Conservation (phyloP, 202 grass and related monocot genomes). For the Schoenoplectus tabernaemontani region DNA sequence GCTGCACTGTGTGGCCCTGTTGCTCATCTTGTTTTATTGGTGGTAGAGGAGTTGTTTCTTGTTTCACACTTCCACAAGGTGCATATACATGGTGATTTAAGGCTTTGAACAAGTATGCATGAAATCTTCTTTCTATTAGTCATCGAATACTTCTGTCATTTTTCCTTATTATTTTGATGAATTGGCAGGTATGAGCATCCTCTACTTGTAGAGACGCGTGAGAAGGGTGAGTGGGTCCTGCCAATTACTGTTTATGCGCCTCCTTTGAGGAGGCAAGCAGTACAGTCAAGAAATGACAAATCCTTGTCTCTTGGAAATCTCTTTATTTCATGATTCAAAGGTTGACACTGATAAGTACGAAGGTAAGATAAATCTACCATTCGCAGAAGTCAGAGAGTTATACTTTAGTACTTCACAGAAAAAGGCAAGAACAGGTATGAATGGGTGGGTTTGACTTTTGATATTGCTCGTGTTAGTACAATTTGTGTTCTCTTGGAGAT, state of each 20-base stretch:
- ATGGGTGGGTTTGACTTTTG: background rate
- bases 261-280: conserved; percentile 51
- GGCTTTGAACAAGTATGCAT: background rate
- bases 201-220: conserved; percentile 77
- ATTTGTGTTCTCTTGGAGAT: too few species aligned
- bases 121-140: background rate
- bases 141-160: background rate
- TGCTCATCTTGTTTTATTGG: background rate
- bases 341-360: background rate
- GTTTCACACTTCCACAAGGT: background rate
- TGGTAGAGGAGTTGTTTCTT: background rate
- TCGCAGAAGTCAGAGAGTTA: background rate
- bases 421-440: background rate
- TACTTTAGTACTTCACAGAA: background rate
- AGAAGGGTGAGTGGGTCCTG: conserved; percentile 92
- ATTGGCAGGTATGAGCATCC: conserved; percentile 74
- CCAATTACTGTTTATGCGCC: conserved; percentile 86
- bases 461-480: background rate
- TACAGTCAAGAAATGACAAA: conserved; percentile 54
- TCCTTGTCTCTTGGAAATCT: conserved; percentile 46
- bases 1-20: background rate
- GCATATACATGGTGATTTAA: background rate
- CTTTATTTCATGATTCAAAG: conserved; percentile 39
- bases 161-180: background rate
- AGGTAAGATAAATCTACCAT: background rate